Evolutionary conservation across 2,329 filamentous ascomycete genomes (phyloP), one percentile per base, ranked within the genome.

Genomic region (Aspergillus sp.): DNA sequence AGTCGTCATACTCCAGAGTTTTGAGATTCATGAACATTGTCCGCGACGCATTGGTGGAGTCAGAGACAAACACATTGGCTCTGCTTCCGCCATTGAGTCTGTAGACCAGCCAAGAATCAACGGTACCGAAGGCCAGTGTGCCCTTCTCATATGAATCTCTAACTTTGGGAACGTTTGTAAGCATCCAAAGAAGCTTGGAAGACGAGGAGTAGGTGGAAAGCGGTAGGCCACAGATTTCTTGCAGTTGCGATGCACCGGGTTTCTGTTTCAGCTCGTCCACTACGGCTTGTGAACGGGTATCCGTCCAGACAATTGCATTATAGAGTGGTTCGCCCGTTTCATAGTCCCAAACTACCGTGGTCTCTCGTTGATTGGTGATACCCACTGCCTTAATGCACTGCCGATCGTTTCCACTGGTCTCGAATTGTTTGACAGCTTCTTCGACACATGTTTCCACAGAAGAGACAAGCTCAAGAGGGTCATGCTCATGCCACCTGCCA

Each of bases 21-120:
- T 86, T 81, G 50, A 96, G 80, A 74, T 96, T 91, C 86, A 96
- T 91, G 74, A 96, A 95, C 91, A 96, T 96, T 54, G 91, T 96
- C 66, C 92, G 83, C 54, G 89, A 93, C 11, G 92, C 91, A 73
- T 96, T 96, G 58, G 90, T 91, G 45, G 87, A 85, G 73, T 96
- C 92, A 0, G 92, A 93, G 58, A 96, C 90, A 72, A 90, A 89
- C 41, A 95, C 75, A 58, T 88, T 84, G 45, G 81, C 84, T 47
- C 82, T 77, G 36, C 78, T 81, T 53, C 89, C 87, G 49, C 89
- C 91, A 66, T 95, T 80, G 60, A 96, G 83, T 66, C 86, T 85
- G 78, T 91, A 96, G 48, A 96, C 84, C 52, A 96, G 80, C 92
- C 92, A 96, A 2, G 89, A 84, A 73, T 96, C 92, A 58, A 96